Conservation (phyloP, 2,329 filamentous ascomycete species). For the Fusarium camptoceras region DNA sequence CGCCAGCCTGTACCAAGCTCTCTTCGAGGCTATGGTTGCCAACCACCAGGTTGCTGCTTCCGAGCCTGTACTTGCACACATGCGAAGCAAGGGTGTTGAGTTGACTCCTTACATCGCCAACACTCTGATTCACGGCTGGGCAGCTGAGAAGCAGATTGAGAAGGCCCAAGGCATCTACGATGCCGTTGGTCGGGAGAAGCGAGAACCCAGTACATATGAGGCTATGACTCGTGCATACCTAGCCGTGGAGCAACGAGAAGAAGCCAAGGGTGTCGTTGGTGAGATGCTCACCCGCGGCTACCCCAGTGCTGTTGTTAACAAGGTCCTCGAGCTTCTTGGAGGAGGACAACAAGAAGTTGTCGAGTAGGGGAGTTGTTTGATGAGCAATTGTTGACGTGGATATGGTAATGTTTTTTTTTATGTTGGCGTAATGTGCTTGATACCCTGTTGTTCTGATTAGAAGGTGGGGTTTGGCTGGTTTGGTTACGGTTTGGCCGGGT, state of each 20-base stretch:
- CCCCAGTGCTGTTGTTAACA: constrained; percentile 89
- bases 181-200: constrained; percentile 78
- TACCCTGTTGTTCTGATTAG: constrained; percentile 48
- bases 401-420: constrained; percentile 43
- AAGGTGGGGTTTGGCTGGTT: constrained; percentile 8
- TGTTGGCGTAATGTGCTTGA: constrained; percentile 47
- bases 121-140: constrained; percentile 97
- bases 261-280: constrained; percentile 81
- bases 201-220: constrained; percentile 98
- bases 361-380: constrained; percentile 37
- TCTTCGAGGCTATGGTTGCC: constrained; percentile 97
- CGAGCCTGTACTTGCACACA: constrained; percentile 77
- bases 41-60: constrained; percentile 87
- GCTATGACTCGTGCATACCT: constrained; percentile 97
- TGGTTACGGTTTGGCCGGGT: not conserved
- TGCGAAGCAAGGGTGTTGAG: constrained; percentile 79
- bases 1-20: constrained; percentile 91
- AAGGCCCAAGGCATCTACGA: constrained; percentile 85
- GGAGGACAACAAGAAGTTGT: constrained; percentile 59
- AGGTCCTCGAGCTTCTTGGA: constrained; percentile 90
- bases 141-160: constrained; percentile 80
- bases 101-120: constrained; percentile 99
- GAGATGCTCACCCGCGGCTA: constrained; percentile 95
- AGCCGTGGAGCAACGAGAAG: constrained; percentile 80
- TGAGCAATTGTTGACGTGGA: constrained; percentile 17